Base-by-base conservation (phyloP, 768 basidiomycete genomes). In the Fomitopsis pulvina region DNA sequence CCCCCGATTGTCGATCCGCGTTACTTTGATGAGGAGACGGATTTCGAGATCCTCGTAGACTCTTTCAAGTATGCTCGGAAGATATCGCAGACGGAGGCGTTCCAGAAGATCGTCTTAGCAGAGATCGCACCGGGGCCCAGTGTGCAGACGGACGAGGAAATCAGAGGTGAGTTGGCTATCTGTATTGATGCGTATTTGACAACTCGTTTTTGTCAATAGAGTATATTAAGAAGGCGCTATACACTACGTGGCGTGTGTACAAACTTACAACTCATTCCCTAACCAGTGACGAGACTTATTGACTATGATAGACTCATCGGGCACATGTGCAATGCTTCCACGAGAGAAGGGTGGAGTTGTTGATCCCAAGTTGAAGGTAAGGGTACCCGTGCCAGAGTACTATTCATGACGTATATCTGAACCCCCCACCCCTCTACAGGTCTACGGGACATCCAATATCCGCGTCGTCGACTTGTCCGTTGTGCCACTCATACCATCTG, bases 391-490 rank as follows among this genome's bases (percentile, higher is more conserved):
- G 40, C 40, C 22, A 9, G n/a, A n/a, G 7, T 22, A 12, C 21
- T 40, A 24, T 27, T n/a, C 16, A 20, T 14, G 14, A 27, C 44
- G 18, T 41, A 34, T 21, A 25, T 16, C 50, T 40, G 41, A 54
- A n/a, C n/a, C n/a, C n/a, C n/a, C n/a, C n/a, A n/a, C n/a, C n/a
- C 20, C 37, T 3, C 38, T 11, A 5, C 21, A 55, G 58, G 64
- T 68, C 0, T 65, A 62, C 52, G 74, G 74, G 9, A 73, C 73
- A 1, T 55, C 51, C 11, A 78, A 78, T 51, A 40, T 78, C 20
- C 71, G 77, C 7, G 73, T 79, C 22, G 73, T 66, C 12, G 77
- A 78, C 54, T 41, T 67, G 2, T 75, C 73, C 2, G 58, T 77
- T 37, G 38, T 74, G 11, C 74, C 76, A 1, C 47, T 75, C 18